Base-by-base conservation (phyloP, 2,329 filamentous ascomycete species). In the Magnaporthiopsis incrustans region DNA sequence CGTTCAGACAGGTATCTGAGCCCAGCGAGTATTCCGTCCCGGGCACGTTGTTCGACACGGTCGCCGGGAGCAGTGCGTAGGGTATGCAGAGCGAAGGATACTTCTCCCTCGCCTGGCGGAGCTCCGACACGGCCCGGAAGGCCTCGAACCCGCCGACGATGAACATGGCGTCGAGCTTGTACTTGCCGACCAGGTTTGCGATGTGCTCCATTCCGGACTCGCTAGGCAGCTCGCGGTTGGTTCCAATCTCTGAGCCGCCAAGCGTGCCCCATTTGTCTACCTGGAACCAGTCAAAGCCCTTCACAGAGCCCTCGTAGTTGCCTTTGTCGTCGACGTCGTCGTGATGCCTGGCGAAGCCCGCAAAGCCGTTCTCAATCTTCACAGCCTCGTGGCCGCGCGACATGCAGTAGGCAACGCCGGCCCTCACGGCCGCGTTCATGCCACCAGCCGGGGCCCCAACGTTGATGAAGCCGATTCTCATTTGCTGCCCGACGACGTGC, bases 41-140 rank as follows among this genome's bases (percentile, higher is more conserved):
- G 0, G 95, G 95, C 5, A 99, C 95, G 75, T 99, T 99, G 82
- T 99, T 99, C 68, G 92, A 97, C 70, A 99, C 94, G 12, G 95
- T 99, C n/a, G 95, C 95, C 0, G 95, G 95, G 32, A 99, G 82
- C 57, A 97, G 84, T 63, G 89, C 85, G 82, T 98, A 91, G 26
- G 95, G 95, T 68, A 99, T 97, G 76, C 91, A 92, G 73, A 99
- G 90, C 1, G 90, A 89, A 14, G 91, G 87, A 77, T 90, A 97
- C 66, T 91, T 78, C 50, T 86, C 83, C 64, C 92, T 84, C 18
- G 89, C 92, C 78, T 91, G 86, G 69, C 93, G 89, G 66, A 99
- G 83, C 76, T 98, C 90, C 59, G 90, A 91, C 44, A 97, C 84
- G 2, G 95, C 89, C 65, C 95, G 96, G 81, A 96, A 99, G 1